These are phyloP conservation scores for Penicillium aurantiogriseum DNA, from an alignment of 2,329 filamentous ascomycete genomes.

Conservation along the genomic window DNA sequence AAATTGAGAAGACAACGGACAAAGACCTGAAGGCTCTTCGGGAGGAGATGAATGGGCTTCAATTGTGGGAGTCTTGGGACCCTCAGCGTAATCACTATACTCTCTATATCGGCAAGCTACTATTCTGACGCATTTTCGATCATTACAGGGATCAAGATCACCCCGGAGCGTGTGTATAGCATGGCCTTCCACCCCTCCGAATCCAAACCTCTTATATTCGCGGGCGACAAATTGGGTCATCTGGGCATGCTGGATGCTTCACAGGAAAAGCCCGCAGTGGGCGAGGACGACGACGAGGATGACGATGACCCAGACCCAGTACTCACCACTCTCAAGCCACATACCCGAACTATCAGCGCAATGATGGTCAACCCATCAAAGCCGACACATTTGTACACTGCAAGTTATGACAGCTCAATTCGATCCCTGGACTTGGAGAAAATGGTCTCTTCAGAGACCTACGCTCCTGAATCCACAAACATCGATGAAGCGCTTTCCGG, in stretches of 20 bases:
- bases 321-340: slow-evolving; percentile 88
- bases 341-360: slow-evolving; percentile 81
- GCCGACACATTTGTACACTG: slow-evolving; percentile 72
- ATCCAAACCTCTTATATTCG: slow-evolving; percentile 85
- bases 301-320: slow-evolving; percentile 66
- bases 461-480: slow-evolving; percentile 66
- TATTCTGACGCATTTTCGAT: neutral
- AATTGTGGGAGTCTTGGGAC: slow-evolving; percentile 79
- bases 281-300: slow-evolving; percentile 67
- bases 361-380: slow-evolving; percentile 76
- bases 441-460: slow-evolving; percentile 76
- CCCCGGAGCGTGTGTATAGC: slow-evolving; percentile 80
- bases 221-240: slow-evolving; percentile 89
- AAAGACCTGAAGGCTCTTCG: slow-evolving; percentile 71
- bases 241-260: slow-evolving; percentile 82
- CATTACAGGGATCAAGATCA: slow-evolving; percentile 77
- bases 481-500: slow-evolving; percentile 80
- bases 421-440: slow-evolving; percentile 80
- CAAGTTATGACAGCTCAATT: slow-evolving; percentile 91
- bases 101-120: no score
- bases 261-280: slow-evolving; percentile 50
- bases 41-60: slow-evolving; percentile 71
- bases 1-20: slow-evolving; percentile 75
- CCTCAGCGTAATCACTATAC: slow-evolving; percentile 63
- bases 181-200: slow-evolving; percentile 84